Evolutionary conservation across 768 basidiomycete genomes (phyloP), one percentile per base, ranked within the genome.

Genomic region (Rhodosporidiobolus odoratus): DNA sequence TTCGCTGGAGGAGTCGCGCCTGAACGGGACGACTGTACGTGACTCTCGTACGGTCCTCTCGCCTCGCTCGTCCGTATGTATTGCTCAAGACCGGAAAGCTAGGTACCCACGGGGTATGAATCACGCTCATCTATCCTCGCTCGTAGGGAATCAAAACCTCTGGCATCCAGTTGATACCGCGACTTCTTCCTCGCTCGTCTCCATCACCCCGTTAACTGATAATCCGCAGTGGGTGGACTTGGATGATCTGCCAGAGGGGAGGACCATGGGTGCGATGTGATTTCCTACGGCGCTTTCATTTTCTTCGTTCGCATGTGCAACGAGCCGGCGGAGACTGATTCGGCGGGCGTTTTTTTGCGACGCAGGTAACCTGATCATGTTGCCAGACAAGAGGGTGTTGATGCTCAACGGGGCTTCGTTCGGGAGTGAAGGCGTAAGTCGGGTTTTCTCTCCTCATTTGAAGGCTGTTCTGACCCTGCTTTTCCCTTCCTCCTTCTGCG

Each of bases 1-100:
- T 95, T 96, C 80, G 95, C 93, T 70, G 93, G 93, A 58, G 94
- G 94, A 32, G 84, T 85, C 13, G 83, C 87, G 77, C 88, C 92
- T 85, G 82, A 85, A 3, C 86, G 85, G n/a, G 81, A 82, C 12
- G 82, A 81, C 50, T n/a, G 65, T 53, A 7, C 38, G 43, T 30
- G 6, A 4, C 9, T n/a, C 19, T 13, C 25, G n/a, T 34, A 0
- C 57, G 21, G 1, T 16, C 45, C 17, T 35, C 37, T 52, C 38
- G 32, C 30, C 17, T 48, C 25, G 23, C 38, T 25, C 23, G 8
- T 6, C 48, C 48, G 27, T 53, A 13, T 32, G n/a, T n/a, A n/a
- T n/a, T n/a, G n/a, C n/a, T n/a, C n/a, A n/a, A n/a, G n/a, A n/a
- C n/a, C n/a, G n/a, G n/a, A n/a, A n/a, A n/a, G n/a, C n/a, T n/a